Base-by-base conservation (phyloP, 169 alveolate species). In the Plasmodium adleri region DNA sequence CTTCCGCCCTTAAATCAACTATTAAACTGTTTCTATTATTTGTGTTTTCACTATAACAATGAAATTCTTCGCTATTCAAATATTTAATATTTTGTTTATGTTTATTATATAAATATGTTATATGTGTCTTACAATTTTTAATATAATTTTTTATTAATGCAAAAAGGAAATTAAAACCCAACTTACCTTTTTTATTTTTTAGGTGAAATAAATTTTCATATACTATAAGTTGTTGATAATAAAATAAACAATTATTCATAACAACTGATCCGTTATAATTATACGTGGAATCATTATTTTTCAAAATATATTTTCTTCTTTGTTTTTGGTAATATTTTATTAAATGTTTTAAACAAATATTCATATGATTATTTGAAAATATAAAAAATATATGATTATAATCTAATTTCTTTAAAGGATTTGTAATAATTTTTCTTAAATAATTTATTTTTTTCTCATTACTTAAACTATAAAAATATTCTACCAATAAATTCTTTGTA, bases 301-400 rank as follows among this genome's bases (percentile, higher is more conserved):
- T 15, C 12, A n/a, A 13, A 43, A n/a, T 4, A 22, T 26, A 78
- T 20, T n/a, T 24, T 10, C 26, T 78, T 26, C 52, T 63, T 39
- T 39, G 47, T 39, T 39, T 39, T 39, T 39, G 47, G 64, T 64
- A 64, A 59, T 78, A 78, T 10, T 71, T 78, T 22, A 47, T 24
- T 64, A 78, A 15, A 78, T 78, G 47, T 56, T 78, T 52, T 49
- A 78, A 43, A 13, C 89, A 78, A 63, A 49, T 45, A 64, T 78
- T 71, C 13, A 78, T 12, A 59, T 78, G 26, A 20, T 78, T 78
- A 78, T 78, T 78, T 64, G 89, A 78, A 66, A 78, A 78, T 0
- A 78, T 78, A 78, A 78, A 78, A 78, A 78, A 78, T 64, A 78
- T 22, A 70, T 78, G 89, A 66, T 78, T 64, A 20, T 64, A 26